Evolutionary conservation across 2,329 filamentous ascomycete species (phyloP).

Genomic region (Colletotrichum sp.): DNA sequence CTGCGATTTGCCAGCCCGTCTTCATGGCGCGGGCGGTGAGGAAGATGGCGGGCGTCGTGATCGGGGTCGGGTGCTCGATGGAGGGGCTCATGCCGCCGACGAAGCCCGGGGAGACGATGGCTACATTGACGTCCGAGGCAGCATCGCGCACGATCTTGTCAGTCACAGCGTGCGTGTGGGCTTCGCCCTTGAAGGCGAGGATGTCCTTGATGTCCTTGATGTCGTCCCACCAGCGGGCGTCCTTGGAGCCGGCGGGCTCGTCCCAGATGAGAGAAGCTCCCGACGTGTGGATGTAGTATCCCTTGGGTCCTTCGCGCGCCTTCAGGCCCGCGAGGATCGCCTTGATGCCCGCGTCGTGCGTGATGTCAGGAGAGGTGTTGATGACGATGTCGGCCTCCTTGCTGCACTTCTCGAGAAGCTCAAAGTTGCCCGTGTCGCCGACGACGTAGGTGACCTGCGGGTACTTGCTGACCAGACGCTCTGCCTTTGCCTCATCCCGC

Average conservation of each 20-base stretch:
- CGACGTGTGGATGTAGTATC: slow-evolving; percentile 1
- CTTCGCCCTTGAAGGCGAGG: slow-evolving; percentile 2
- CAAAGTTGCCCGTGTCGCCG: not conserved
- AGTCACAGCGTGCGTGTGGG: slow-evolving; percentile 1
- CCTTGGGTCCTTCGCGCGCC: not conserved
- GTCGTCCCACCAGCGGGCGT: slow-evolving; percentile 12
- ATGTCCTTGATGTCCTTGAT: not conserved
- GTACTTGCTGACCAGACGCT: not conserved
- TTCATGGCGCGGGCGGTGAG: slow-evolving; percentile 7
- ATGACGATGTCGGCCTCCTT: not conserved
- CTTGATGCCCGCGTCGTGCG: not conserved
- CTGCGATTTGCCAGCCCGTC: slow-evolving; percentile 7
- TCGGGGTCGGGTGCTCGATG: slow-evolving; percentile 21
- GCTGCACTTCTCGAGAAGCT: not conserved
- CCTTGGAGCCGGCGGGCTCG: slow-evolving; percentile 4
- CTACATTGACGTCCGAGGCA: not conserved
- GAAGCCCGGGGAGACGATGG: slow-evolving; percentile 18
- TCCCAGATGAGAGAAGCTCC: slow-evolving; percentile 9
- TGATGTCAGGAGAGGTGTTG: not conserved
- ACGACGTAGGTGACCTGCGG: not conserved
- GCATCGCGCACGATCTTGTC: slow-evolving; percentile 5
- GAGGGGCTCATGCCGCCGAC: slow-evolving; percentile 24
- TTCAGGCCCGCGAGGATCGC: not conserved
- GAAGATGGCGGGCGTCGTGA: slow-evolving; percentile 18
- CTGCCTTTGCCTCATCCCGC: not conserved